Conservation (phyloP, 202 grass and related monocot genomes). For the Sporobolus alterniflorus region DNA sequence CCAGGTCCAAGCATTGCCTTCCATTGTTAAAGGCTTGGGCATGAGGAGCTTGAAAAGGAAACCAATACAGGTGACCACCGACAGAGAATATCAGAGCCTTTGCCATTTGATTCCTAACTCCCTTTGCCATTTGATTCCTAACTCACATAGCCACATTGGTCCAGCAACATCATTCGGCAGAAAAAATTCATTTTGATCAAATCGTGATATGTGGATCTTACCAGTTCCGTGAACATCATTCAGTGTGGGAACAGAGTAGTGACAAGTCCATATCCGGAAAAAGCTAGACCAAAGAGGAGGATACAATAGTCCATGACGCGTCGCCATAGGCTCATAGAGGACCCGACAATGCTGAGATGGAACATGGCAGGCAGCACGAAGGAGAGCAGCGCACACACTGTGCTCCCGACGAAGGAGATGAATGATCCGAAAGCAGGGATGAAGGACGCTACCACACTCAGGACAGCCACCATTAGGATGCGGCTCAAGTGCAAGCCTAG, state of each 20-base stretch:
- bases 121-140: constrained; percentile 1
- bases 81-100: not conserved
- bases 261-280: constrained; percentile 68
- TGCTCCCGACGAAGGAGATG: constrained; percentile 88
- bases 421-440: constrained; percentile 78
- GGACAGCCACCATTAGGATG: constrained; percentile 39
- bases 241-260: constrained; percentile 31
- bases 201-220: not conserved
- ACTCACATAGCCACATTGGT: not conserved
- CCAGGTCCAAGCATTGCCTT: not conserved
- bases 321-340: constrained; percentile 54
- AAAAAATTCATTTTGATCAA: not conserved
- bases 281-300: constrained; percentile 62
- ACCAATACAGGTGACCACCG: not conserved
- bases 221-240: not conserved
- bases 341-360: constrained; percentile 74
- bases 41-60: not conserved
- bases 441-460: constrained; percentile 71
- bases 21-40: not conserved
- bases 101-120: not conserved
- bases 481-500: constrained; percentile 67
- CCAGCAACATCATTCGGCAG: not conserved
- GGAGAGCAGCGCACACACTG: constrained; percentile 77
- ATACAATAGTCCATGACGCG: constrained; percentile 59
- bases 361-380: constrained; percentile 81